phyloP scores from a whole-genome alignment of 2,329 filamentous ascomycete species.

The Nigrospora oryzae region DNA sequence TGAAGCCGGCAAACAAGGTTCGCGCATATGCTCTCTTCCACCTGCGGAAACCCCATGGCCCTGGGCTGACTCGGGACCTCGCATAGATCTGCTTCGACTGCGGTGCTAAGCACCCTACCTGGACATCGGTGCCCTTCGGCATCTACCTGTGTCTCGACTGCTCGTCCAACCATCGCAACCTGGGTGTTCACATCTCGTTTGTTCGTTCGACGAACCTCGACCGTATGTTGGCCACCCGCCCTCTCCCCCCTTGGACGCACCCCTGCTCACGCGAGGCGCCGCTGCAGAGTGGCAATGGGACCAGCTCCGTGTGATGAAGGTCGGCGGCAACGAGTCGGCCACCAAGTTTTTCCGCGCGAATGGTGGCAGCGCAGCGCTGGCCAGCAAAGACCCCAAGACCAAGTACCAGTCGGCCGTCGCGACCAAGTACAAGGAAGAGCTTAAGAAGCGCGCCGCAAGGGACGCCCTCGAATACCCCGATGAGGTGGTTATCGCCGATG shows the following conservation, averaged over 20 bases:
- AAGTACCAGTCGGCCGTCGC: conserved; percentile 95
- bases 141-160: conserved; percentile 98
- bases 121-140: conserved; percentile 93
- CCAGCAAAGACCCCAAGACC: conserved; percentile 92
- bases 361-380: conserved; percentile 84
- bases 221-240: conserved; percentile 54
- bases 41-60: background rate
- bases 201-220: conserved; percentile 97
- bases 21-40: conserved; percentile 19
- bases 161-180: conserved; percentile 91
- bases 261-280: background rate
- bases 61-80: conserved; percentile 4
- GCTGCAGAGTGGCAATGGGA: conserved; percentile 92
- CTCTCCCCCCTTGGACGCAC: background rate
- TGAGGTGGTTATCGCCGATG: conserved; percentile 79
- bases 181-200: conserved; percentile 98
- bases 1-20: conserved; percentile 92
- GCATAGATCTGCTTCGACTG: conserved; percentile 89
- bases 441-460: conserved; percentile 74
- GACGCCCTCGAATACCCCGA: conserved; percentile 84
- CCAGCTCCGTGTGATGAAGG: conserved; percentile 94
- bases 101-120: conserved; percentile 93
- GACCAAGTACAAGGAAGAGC: conserved; percentile 94
- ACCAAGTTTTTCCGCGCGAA: conserved; percentile 98
- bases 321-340: conserved; percentile 94